Evolutionary conservation across 495 filamentous ascomycete species (phyloP).

Genomic region (Corynascus novoguineensis): DNA sequence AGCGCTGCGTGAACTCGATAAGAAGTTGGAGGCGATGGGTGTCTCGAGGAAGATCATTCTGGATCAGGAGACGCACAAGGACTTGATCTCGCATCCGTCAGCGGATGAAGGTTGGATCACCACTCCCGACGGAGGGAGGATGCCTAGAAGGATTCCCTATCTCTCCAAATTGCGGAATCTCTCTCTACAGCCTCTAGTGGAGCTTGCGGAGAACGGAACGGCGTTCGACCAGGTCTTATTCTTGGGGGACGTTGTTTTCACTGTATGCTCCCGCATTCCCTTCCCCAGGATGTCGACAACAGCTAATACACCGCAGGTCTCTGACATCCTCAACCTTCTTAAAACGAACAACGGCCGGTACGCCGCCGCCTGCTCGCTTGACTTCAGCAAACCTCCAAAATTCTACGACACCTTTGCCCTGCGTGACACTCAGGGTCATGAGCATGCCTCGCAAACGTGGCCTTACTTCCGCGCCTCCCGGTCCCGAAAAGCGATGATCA

Average conservation of each 20-base stretch:
- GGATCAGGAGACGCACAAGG: conserved; percentile 49
- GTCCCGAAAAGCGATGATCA: conserved; percentile 55
- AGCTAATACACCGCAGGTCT: conserved; percentile 15
- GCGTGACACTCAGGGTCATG: conserved; percentile 61
- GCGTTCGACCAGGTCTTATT: conserved; percentile 66
- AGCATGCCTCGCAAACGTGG: conserved; percentile 60
- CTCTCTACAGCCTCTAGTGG: conserved; percentile 45
- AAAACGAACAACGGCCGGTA: conserved; percentile 67
- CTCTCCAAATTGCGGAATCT: conserved; percentile 59
- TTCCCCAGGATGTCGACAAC: background rate
- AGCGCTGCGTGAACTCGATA: conserved; percentile 56
- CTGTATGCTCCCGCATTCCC: conserved; percentile 46
- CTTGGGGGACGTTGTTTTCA: conserved; percentile 72
- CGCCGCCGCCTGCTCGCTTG: conserved; percentile 75
- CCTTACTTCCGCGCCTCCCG: conserved; percentile 65
- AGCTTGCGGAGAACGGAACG: conserved; percentile 42
- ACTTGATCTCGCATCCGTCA: conserved; percentile 47
- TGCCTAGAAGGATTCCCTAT: conserved; percentile 62
- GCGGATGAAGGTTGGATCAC: conserved; percentile 53
- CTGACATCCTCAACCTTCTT: conserved; percentile 63
- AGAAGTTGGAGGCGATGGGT: conserved; percentile 45
- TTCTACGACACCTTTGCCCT: conserved; percentile 87
- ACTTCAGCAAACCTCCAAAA: conserved; percentile 60
- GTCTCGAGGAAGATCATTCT: conserved; percentile 52
- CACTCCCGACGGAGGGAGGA: conserved; percentile 44